A percentile compares a stretch with the other conserved stretches of the same genome.
Evolutionary conservation across 2,329 filamentous ascomycete species (phyloP).

Genomic region (Colletotrichum sublineola): DNA sequence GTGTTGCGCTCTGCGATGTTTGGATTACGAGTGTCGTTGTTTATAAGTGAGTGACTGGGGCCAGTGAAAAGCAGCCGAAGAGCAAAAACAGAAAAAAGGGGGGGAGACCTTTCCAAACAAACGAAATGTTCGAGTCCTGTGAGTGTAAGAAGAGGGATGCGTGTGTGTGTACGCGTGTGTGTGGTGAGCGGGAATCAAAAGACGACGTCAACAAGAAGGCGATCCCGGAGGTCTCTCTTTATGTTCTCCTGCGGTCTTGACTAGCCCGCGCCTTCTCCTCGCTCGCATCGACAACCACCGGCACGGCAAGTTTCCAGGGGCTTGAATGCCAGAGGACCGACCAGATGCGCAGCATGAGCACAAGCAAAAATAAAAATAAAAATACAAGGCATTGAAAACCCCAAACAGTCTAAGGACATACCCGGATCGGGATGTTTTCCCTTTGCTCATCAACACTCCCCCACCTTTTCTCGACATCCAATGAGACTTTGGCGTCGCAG

Average conservation of each 20-base stretch:
- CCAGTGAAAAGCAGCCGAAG: conserved; percentile 11
- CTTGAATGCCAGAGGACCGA: neutral
- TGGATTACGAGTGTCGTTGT: neutral
- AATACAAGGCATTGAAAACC: neutral
- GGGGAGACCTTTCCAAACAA: conserved; percentile 17
- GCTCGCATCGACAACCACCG: too few species aligned
- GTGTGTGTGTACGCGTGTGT: conserved; percentile 10
- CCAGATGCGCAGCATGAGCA: neutral
- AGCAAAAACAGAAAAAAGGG: neutral
- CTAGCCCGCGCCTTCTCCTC: neutral
- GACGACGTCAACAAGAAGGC: neutral
- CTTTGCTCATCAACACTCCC: neutral
- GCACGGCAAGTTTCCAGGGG: conserved; percentile 1
- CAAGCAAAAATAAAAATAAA: neutral
- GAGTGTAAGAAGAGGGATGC: neutral
- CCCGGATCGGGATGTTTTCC: conserved; percentile 4
- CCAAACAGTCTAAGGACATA: neutral
- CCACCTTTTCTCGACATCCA: neutral
- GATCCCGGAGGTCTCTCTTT: conserved; percentile 17
- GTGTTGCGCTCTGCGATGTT: conserved; percentile 29
- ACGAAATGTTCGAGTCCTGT: conserved; percentile 26
- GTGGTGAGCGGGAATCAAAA: neutral
- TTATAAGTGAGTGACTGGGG: conserved; percentile 33
- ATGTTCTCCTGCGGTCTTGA: conserved; percentile 9
- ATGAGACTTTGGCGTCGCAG: conserved; percentile 11